phyloP scores from a whole-genome alignment of 371 early-diverging fungal species.

The Spraguea lophii region DNA sequence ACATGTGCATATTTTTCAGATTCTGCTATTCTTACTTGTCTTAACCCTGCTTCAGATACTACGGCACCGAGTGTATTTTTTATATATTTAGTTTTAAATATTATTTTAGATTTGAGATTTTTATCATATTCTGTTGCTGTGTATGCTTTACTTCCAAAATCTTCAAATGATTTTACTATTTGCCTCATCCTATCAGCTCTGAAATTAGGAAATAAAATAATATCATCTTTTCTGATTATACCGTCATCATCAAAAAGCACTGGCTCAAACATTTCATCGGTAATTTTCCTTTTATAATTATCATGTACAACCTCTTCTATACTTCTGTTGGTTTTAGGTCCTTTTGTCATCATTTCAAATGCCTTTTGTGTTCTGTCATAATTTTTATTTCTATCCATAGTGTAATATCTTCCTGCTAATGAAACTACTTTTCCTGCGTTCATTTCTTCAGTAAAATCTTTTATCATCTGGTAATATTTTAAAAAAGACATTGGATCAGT shows the following conservation, averaged over 20 bases:
- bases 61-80: constrained; percentile 84
- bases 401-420: constrained; percentile 85
- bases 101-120: constrained; percentile 61
- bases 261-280: constrained; percentile 92
- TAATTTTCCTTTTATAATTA: constrained; percentile 44
- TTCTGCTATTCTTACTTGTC: constrained; percentile 79
- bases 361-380: constrained; percentile 85
- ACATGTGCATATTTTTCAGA: constrained; percentile 99
- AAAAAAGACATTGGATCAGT: constrained; percentile 62
- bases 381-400: constrained; percentile 98
- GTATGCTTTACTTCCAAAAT: constrained; percentile 2
- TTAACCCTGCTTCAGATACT: constrained; percentile 58
- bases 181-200: constrained; percentile 96
- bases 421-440: constrained; percentile 67
- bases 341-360: constrained; percentile 50
- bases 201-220: constrained; percentile 73
- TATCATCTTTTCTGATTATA: constrained; percentile 52
- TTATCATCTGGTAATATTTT: constrained; percentile 40
- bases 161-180: constrained; percentile 49
- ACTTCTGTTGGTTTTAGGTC: background rate
- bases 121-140: constrained; percentile 93
- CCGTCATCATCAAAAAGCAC: constrained; percentile 57
- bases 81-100: constrained; percentile 81
- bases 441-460: constrained; percentile 24
- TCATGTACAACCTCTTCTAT: constrained; percentile 6